Evolutionary conservation across 768 basidiomycete genomes (phyloP), one percentile per base, ranked within the genome.

Genomic region (Gymnopilus dilepis): DNA sequence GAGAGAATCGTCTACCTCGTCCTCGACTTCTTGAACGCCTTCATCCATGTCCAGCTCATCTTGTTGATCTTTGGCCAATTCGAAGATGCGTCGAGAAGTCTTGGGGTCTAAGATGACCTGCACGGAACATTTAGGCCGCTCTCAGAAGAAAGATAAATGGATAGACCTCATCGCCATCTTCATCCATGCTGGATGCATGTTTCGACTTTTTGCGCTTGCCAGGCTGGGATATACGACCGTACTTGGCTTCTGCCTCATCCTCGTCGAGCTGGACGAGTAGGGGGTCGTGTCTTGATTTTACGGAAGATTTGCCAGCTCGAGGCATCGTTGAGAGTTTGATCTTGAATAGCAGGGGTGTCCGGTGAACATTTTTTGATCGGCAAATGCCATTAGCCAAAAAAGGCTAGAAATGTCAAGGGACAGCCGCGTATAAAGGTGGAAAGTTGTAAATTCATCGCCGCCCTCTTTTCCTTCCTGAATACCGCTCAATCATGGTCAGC

Each of bases 1-100:
- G 57, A 76, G 71, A 13, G 59, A 58, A 28, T 73, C 67, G 12
- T 78, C 76, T 19, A 78, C 77, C 19, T 79, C 81, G 19, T 85
- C 83, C 31, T 85, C 83, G 1, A 65, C 57, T n/a, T 68, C 61
- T 15, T 73, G 72, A 21, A 84, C 84, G 60, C 88, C 86, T 28
- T 87, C 85, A 17, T 79, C 78, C 67, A 86, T 82, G 56, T 86
- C 87, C 3, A 96, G 75, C 71, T 98, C 95, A 72, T 94, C 90
- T 76, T 98, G 95, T 75, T 99, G 97, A 67, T 92, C 90, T 70
- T 86, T 84, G 15, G 97, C 97, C 58, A 99, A 86, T 73, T 95
- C 91, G 66, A 99, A 90, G 51, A 99, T 97, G 67, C 87, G 89
- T 61, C 83, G 82, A 0, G 95, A 97, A 6, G 89, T 90, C 75